phyloP scores from a whole-genome alignment of 1,284 basidiomycete species.

The Peniophora sp. region DNA sequence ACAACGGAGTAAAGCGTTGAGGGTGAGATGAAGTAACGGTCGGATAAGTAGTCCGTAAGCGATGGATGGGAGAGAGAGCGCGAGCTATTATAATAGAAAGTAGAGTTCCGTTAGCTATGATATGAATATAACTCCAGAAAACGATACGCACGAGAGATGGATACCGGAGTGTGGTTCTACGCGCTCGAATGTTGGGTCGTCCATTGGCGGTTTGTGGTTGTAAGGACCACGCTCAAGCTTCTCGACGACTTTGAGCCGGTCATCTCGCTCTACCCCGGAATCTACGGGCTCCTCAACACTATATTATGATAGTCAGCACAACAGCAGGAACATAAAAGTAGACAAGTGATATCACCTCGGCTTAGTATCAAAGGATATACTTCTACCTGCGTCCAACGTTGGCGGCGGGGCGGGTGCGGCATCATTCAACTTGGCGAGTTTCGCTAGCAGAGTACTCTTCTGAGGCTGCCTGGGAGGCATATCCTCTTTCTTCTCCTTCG shows the following conservation, averaged over 20 bases:
- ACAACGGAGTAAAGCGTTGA: constrained; percentile 83
- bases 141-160: constrained; percentile 63
- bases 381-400: not conserved
- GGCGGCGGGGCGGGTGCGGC: no score
- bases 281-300: not conserved
- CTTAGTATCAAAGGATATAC: not conserved
- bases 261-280: constrained; percentile 39
- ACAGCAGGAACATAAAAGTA: no score
- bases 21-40: constrained; percentile 82
- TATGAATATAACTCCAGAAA: not conserved
- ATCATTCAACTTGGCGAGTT: no score
- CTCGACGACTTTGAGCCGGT: constrained; percentile 66
- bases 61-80: constrained; percentile 70
- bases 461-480: no score
- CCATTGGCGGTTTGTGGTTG: constrained; percentile 54
- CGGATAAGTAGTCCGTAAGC: constrained; percentile 76
- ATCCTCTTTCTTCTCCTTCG: no score
- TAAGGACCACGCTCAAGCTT: constrained; percentile 69
- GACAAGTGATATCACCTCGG: not conserved
- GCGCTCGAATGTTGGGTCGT: constrained; percentile 67
- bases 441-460: no score
- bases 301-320: no score
- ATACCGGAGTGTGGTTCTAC: constrained; percentile 88
- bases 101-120: constrained; percentile 4
- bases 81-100: constrained; percentile 54